Conservation (phyloP, 495 filamentous ascomycete genomes). For the Hypoxylon rickii region DNA sequence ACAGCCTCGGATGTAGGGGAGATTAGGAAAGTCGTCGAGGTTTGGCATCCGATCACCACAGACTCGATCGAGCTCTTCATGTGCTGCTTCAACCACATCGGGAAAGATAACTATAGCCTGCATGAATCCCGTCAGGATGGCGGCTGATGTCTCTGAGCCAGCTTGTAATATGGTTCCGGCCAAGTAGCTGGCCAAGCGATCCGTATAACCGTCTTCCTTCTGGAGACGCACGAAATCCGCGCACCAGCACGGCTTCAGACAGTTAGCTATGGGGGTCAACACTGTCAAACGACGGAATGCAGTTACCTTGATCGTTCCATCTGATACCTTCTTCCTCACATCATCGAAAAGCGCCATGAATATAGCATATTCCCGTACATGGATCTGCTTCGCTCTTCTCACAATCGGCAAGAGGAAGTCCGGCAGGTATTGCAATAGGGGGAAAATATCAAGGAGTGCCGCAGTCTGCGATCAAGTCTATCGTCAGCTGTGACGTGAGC, state of each 20-base stretch:
- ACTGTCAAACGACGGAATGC: background rate
- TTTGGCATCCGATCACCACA: constrained; percentile 50
- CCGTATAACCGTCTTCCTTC: constrained; percentile 20
- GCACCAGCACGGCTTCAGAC: constrained; percentile 20
- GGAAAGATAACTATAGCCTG: constrained; percentile 55
- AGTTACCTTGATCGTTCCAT: constrained; percentile 37
- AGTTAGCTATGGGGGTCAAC: background rate
- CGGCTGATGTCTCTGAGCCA: constrained; percentile 52
- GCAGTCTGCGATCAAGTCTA: too few species aligned
- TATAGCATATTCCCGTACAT: background rate
- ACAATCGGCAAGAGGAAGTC: background rate
- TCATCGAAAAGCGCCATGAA: background rate
- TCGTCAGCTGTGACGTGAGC: too few species aligned
- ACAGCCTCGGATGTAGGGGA: constrained; percentile 48
- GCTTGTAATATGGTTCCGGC: constrained; percentile 51
- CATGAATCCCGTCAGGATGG: constrained; percentile 51
- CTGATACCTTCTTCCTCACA: background rate
- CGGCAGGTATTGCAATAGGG: background rate
- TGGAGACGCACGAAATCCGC: constrained; percentile 24
- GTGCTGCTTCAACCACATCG: constrained; percentile 43
- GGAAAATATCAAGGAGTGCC: background rate
- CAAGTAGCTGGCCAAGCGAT: constrained; percentile 31
- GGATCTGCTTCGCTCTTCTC: background rate
- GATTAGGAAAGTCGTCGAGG: constrained; percentile 36
- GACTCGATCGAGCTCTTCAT: constrained; percentile 46